phyloP scores from a whole-genome alignment of 2,329 filamentous ascomycete species.

The Botrytis tulipae region DNA sequence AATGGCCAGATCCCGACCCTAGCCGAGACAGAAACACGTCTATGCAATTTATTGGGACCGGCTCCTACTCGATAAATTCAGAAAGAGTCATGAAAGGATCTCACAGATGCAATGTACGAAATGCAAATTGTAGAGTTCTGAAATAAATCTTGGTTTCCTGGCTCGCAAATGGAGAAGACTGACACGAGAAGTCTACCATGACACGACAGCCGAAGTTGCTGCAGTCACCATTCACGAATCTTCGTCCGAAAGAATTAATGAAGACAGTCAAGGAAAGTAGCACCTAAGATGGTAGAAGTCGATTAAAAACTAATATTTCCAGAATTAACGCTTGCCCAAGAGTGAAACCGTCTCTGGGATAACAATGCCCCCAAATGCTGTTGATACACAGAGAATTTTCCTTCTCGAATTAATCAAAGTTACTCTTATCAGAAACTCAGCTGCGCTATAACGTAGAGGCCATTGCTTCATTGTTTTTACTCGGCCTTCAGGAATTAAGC shows the following conservation, averaged over 20 bases:
- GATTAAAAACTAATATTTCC: background rate
- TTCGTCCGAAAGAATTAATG: background rate
- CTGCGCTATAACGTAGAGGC: background rate
- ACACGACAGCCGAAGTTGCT: background rate
- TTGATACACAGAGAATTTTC: background rate
- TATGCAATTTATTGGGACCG: background rate
- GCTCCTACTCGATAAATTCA: background rate
- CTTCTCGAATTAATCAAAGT: background rate
- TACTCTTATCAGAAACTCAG: background rate
- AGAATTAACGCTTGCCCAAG: background rate
- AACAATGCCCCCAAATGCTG: background rate
- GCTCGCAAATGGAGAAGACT: background rate
- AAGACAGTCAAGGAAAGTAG: too few relatives aligned
- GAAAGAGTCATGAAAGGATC: too few relatives aligned
- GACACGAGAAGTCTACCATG: background rate
- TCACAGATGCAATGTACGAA: background rate
- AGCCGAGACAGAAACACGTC: background rate
- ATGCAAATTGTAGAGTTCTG: background rate
- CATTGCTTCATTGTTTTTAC: background rate
- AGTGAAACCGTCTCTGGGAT: background rate
- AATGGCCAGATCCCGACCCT: background rate
- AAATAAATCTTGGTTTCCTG: background rate
- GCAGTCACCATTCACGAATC: background rate
- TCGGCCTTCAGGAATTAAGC: background rate
- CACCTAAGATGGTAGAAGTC: background rate